These are phyloP conservation scores for Fusarium dlaminii DNA, from an alignment of 2,329 filamentous ascomycete genomes.

Conservation along the genomic window DNA sequence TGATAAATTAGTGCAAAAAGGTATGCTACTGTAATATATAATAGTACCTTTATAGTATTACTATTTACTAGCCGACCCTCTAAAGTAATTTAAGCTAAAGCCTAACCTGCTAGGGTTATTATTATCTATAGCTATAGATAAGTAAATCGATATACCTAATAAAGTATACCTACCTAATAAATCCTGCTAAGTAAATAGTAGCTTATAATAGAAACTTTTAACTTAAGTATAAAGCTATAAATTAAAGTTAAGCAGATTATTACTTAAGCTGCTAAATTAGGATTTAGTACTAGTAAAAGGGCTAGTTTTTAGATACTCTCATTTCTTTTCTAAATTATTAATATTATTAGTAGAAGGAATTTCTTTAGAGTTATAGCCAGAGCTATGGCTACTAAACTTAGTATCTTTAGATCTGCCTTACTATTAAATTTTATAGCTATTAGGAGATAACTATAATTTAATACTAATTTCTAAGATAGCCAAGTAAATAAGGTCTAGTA, in stretches of 20 bases:
- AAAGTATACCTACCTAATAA: slow-evolving; percentile 59
- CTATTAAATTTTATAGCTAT: slow-evolving; percentile 84
- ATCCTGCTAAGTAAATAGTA: slow-evolving; percentile 64
- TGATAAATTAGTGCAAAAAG: slow-evolving; percentile 83
- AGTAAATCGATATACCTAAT: slow-evolving; percentile 59
- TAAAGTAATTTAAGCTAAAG: slow-evolving; percentile 60
- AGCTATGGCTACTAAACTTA: slow-evolving; percentile 71
- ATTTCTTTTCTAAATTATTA: slow-evolving; percentile 57
- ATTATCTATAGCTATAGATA: slow-evolving; percentile 56
- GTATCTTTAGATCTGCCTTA: slow-evolving; percentile 73
- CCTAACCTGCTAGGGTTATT: slow-evolving; percentile 59
- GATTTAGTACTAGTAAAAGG: slow-evolving; percentile 47
- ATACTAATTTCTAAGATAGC: slow-evolving; percentile 75
- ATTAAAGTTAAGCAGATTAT: slow-evolving; percentile 53
- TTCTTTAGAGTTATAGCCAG: slow-evolving; percentile 58
- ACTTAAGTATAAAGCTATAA: slow-evolving; percentile 51
- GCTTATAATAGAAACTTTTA: slow-evolving; percentile 70
- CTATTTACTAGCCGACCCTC: slow-evolving; percentile 58
- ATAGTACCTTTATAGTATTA: slow-evolving; percentile 75
- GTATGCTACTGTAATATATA: slow-evolving; percentile 83
- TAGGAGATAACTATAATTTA: slow-evolving; percentile 79
- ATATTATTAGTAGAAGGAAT: slow-evolving; percentile 61
- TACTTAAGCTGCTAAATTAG: slow-evolving; percentile 48
- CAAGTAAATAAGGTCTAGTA: slow-evolving; percentile 77
- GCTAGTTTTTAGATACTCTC: slow-evolving; percentile 57